Percentiles rank a stretch among this genome's conserved stretches.
Conservation (phyloP, 2,329 filamentous ascomycete species). For the Venturia asperata region DNA sequence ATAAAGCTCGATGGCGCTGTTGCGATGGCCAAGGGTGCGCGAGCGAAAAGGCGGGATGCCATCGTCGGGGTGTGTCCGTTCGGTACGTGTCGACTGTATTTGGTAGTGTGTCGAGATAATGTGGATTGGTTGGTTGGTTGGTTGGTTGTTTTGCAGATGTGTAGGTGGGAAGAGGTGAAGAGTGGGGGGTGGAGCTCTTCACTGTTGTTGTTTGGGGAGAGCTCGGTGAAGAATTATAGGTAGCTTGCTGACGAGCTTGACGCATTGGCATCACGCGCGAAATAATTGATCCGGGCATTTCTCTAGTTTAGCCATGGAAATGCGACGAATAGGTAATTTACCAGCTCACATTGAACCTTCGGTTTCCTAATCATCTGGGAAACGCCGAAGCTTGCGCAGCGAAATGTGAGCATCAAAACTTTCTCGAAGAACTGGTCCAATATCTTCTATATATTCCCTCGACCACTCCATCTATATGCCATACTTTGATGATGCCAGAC, state of each 20-base stretch:
- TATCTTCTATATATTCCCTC: neutral
- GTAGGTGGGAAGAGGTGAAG: neutral
- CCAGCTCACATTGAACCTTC: no score
- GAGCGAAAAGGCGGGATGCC: constrained; percentile 11
- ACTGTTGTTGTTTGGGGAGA: neutral
- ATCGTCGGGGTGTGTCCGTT: neutral
- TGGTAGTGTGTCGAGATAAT: neutral
- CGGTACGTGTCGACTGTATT: neutral
- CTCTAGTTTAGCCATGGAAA: no score
- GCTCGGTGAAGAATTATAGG: no score
- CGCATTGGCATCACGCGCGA: neutral
- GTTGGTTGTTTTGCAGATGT: neutral
- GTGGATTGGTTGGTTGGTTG: neutral
- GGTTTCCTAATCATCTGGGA: no score
- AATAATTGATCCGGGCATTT: neutral
- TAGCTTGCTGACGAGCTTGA: neutral
- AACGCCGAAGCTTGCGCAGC: no score
- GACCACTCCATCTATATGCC: neutral
- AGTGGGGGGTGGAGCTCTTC: neutral
- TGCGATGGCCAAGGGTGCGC: neutral
- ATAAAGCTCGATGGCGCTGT: neutral
- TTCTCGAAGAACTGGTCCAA: neutral
- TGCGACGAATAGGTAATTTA: no score
- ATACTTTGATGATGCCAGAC: neutral
- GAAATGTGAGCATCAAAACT: neutral